Percentiles rank a stretch among this genome's conserved stretches.
phyloP scores from a whole-genome alignment of 1,284 basidiomycete genomes.

The Amylostereum chailletii region DNA sequence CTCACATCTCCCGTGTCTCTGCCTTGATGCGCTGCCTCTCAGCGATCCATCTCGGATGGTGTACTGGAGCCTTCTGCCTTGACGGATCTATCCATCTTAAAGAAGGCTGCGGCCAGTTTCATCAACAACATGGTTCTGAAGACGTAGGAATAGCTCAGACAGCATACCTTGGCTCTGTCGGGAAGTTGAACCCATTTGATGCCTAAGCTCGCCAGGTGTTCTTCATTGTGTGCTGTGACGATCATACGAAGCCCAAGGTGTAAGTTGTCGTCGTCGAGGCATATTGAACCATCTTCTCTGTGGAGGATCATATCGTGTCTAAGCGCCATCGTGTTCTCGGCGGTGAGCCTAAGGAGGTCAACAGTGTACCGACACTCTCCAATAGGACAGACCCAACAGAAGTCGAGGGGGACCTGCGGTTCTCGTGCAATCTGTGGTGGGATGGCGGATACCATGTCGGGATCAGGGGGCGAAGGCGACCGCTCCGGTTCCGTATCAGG shows the following conservation, averaged over 20 bases:
- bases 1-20: too few species aligned
- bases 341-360: not conserved
- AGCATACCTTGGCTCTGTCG: not conserved
- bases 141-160: not conserved
- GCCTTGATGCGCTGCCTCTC: not conserved
- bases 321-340: not conserved
- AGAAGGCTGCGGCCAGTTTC: not conserved
- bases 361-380: not conserved
- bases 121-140: too few species aligned
- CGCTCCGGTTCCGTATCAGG: too few species aligned
- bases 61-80: not conserved
- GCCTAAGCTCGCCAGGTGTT: conserved; percentile 14
- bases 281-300: not conserved
- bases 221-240: conserved; percentile 8
- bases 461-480: too few species aligned
- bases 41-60: not conserved
- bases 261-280: not conserved
- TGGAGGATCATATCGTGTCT: not conserved
- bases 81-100: not conserved
- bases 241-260: not conserved
- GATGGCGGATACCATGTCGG: too few species aligned
- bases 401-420: not conserved
- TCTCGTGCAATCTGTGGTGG: not conserved
- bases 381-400: not conserved
- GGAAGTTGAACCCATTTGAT: conserved; percentile 5